Evolutionary conservation across 1,284 basidiomycete genomes (phyloP), one percentile per base, ranked within the genome.

Genomic region (Boletus holoroseus): DNA sequence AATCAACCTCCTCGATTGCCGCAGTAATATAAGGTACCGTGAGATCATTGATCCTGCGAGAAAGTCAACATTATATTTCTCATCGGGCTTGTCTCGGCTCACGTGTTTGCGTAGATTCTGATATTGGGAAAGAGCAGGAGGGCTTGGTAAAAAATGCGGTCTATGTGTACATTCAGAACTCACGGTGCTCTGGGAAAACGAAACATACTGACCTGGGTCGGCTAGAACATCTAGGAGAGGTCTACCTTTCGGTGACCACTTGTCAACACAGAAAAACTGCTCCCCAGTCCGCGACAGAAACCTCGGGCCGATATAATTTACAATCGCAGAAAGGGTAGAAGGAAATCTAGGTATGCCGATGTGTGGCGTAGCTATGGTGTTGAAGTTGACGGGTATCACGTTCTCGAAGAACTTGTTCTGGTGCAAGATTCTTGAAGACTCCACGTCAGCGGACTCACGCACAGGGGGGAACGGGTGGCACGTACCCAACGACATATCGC

Each of bases 71-170:
- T 32, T 13, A 37, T 15, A 9, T 28, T 18, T 26, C 24, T 36
- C 31, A 15, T 40, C 30, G 50, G 41, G 28, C 37, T 31, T 31
- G 18, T 55, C 47, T 46, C 35, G 18, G 22, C 81, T 58, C 57
- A 85, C 82, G 85, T 80, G 69, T 94, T 95, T 8, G 91, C 93
- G 59, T 92, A 96, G 53, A 97, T 79, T 50, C 82, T 74, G 38
- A 93, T 74, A 34, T 82, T 73, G 24, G 79, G 68, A 67, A 97
- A 97, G 28, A 72, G 70, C 0, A 74, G 55, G 32, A 97, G 73
- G 3, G 84, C 88, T 56, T 88, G 80, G 61, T 86, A 83, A 66
- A 97, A 97, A 30, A 88, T 72, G 15, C 78, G 77, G 22, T 83
- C 88, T 85, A 15, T 22, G 50, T 16, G 2, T 13, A 56, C 7